Evolutionary conservation across 495 filamentous ascomycete species (phyloP), one percentile per base, ranked within the genome.

Genomic region (Cercophora scortea): DNA sequence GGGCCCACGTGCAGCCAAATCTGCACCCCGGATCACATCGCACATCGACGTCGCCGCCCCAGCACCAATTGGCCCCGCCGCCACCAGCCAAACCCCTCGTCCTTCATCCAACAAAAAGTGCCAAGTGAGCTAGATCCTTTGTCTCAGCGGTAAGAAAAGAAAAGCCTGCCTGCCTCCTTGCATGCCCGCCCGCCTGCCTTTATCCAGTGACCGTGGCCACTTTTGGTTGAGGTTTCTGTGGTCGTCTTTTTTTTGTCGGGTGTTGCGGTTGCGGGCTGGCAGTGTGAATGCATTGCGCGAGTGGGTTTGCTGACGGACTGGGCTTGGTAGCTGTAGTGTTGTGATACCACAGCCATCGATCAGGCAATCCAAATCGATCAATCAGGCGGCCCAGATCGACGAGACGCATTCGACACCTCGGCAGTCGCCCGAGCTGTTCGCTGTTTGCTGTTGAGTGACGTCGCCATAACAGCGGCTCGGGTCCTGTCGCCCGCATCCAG

Each of bases 21-120:
- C 59, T 64, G 57, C 59, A 63, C 45, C 53, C 46, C 42, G 40
- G 45, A 57, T 61, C 57, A 64, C 59, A 56, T 52, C 45, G 25
- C 57, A 64, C 59, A 56, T 52, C 45, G 25, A 25, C 25, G 25
- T 44, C 50, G 49, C 60, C 47, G 18, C 18, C 46, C 38, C 55
- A 43, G 38, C 43, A 39, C 53, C 55, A 54, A 62, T 57, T 56
- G 41, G 15, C 41, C 41, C 41, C 41, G 41, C 41, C 41, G 15
- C 15, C 41, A 18, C 11, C 41, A 3, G 2, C 25, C 2, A 25
- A 25, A 25, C 25, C 25, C 25, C 25, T 25, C 25, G 25, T 25
- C 5, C 25, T 25, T 5, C 41, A 10, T 42, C 41, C 16, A 15
- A 15, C 41, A 16, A 18, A 42, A 17, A 8, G 41, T 16, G 8